Percentiles rank a stretch among this genome's conserved stretches.
These are phyloP conservation scores for Actinomucor elegans DNA, from an alignment of 371 early-diverging fungal species.

Conservation along the genomic window DNA sequence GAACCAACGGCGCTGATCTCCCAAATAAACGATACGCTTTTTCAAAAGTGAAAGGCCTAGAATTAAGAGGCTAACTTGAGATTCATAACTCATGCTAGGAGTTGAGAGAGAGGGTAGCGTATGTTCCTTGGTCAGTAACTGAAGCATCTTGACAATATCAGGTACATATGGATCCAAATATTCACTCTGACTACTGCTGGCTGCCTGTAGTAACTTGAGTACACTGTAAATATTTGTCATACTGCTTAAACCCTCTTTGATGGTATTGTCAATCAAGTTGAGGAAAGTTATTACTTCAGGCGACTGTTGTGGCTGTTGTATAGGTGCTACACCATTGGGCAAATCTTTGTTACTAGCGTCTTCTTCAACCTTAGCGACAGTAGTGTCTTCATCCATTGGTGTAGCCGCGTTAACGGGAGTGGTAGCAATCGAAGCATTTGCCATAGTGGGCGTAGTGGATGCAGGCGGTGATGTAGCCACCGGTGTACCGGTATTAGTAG, in stretches of 20 bases:
- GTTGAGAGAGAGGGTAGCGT: conserved; percentile 35
- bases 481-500: not conserved
- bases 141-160: conserved; percentile 79
- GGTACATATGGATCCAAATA: conserved; percentile 72
- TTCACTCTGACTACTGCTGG: conserved; percentile 66
- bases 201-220: conserved; percentile 73
- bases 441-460: not conserved
- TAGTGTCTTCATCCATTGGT: not conserved
- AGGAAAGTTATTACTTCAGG: conserved; percentile 60
- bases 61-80: conserved; percentile 63
- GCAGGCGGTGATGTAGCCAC: not conserved
- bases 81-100: conserved; percentile 38
- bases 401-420: not conserved
- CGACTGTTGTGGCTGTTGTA: not conserved
- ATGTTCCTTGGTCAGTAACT: conserved; percentile 83
- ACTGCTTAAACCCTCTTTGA: conserved; percentile 67
- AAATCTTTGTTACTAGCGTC: not conserved
- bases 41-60: conserved; percentile 77
- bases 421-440: not conserved
- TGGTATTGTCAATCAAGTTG: conserved; percentile 59
- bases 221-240: conserved; percentile 70
- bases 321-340: not conserved
- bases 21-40: conserved; percentile 74
- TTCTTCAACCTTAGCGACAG: not conserved
- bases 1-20: conserved; percentile 88